Conservation (phyloP, 139 green algal species). For the Micractinium conductrix region DNA sequence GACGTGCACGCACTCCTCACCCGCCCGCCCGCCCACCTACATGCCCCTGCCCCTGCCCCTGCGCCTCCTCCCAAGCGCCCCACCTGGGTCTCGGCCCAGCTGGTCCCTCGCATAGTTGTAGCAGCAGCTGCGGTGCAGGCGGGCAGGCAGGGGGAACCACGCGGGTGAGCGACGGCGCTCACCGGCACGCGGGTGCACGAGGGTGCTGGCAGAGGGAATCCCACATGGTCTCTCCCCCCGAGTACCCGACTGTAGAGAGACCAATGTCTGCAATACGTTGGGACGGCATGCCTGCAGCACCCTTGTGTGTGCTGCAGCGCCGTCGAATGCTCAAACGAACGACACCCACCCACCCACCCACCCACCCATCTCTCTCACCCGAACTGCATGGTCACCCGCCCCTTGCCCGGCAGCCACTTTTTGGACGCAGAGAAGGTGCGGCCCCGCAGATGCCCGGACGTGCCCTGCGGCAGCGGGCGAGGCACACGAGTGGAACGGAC, state of each 20-base stretch:
- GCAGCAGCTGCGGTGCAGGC: slow-evolving; percentile 55
- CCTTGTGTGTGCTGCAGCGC: too few relatives aligned
- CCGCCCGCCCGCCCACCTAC: too few relatives aligned
- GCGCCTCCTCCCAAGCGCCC: background rate
- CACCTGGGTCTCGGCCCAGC: slow-evolving; percentile 48
- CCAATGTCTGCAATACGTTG: too few relatives aligned
- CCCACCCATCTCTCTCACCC: too few relatives aligned
- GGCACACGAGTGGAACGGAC: too few relatives aligned
- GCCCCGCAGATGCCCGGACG: slow-evolving; percentile 33
- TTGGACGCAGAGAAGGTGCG: slow-evolving; percentile 64
- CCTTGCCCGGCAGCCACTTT: slow-evolving; percentile 71
- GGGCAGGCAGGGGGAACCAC: background rate
- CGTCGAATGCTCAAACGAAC: background rate
- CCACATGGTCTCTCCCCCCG: too few relatives aligned
- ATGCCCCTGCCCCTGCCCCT: background rate
- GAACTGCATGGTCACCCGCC: slow-evolving; percentile 68
- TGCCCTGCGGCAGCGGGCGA: too few relatives aligned
- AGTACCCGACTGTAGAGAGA: too few relatives aligned
- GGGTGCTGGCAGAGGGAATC: too few relatives aligned
- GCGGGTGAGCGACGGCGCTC: background rate
- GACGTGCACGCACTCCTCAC: background rate
- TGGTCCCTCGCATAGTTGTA: slow-evolving; percentile 71
- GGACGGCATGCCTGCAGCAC: too few relatives aligned
- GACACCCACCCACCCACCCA: background rate
- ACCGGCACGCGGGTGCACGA: too few relatives aligned